Evolutionary conservation across 805 yeast genomes (phyloP), one percentile per base, ranked within the genome.

Genomic region (Wickerhamomyces strasburgensis): DNA sequence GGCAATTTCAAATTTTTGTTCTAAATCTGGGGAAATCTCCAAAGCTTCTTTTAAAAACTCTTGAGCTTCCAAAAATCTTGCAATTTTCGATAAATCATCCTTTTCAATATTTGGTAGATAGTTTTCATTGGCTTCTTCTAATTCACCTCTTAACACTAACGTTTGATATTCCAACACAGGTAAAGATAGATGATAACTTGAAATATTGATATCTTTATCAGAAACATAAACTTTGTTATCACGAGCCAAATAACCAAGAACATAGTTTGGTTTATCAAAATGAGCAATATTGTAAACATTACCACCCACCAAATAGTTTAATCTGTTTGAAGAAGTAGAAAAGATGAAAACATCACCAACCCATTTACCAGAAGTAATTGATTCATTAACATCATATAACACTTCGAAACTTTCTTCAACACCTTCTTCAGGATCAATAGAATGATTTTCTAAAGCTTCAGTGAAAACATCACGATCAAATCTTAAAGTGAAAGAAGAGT

Each of bases 321-420:
- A 72, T 61, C 98, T 78, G 65, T 88, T 86, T 17, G 94, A 72
- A 14, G 78, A 56, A 3, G 97, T 87, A 13, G 97, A 86, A 67
- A 83, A 93, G 37, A 93, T 77, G 60, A 90, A 89, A 31, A 93
- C 97, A 66, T 93, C 98, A 48, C 98, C 98, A 52, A 89, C 88
- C 88, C 97, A 93, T 60, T 80, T 82, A 54, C 97, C 97, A 19
- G 95, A 81, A 42, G 84, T 77, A 27, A 90, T 75, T 14, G 79
- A 65, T 58, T 93, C 99, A 40, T 75, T 73, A 42, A 87, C 73
- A 44, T 94, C 95, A 53, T 81, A 76, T 39, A 86, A 67, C 17
- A 89, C 89, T 38, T 85, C 94, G 58, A 93, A 87, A 13, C 90
- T 75, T 27, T 75, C 82, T 55, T 84, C 96, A 26, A 84, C 84